These are phyloP conservation scores for Talaromyces sp. DNA, from an alignment of 2,329 filamentous ascomycete genomes.

Conservation along the genomic window DNA sequence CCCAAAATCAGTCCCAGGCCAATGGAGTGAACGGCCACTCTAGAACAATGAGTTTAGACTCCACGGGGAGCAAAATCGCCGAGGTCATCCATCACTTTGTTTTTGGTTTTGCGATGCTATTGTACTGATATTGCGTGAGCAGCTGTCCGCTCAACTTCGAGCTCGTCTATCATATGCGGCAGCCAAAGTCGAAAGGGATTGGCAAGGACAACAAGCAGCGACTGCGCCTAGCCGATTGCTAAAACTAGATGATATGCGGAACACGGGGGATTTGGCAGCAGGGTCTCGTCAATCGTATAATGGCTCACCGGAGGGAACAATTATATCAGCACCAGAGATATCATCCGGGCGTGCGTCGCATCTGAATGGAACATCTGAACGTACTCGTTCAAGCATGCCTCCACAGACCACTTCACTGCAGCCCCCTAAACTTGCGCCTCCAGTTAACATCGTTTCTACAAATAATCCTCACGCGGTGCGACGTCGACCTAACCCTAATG, in stretches of 20 bases:
- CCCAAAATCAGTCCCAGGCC: slow-evolving; percentile 24
- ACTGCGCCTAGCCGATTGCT: slow-evolving; percentile 51
- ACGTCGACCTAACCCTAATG: slow-evolving; percentile 35
- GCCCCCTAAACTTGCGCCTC: slow-evolving; percentile 37
- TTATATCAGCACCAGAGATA: slow-evolving; percentile 18
- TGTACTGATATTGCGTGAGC: slow-evolving; percentile 18
- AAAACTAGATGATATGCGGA: slow-evolving; percentile 22
- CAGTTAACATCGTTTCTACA: slow-evolving; percentile 35
- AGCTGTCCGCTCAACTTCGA: slow-evolving; percentile 74
- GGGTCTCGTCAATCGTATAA: slow-evolving; percentile 16
- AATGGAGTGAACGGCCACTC: slow-evolving; percentile 48
- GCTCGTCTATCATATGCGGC: slow-evolving; percentile 87
- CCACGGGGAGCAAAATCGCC: slow-evolving; percentile 65
- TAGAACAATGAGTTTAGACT: slow-evolving; percentile 66
- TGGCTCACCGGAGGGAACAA: slow-evolving; percentile 19
- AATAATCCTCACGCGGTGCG: slow-evolving; percentile 25
- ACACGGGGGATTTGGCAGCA: neutral
- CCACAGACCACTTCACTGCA: slow-evolving; percentile 12
- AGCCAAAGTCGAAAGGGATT: slow-evolving; percentile 86
- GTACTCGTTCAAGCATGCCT: neutral
- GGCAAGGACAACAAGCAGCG: slow-evolving; percentile 63
- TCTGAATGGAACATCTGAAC: slow-evolving; percentile 1
- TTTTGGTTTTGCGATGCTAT: slow-evolving; percentile 13
- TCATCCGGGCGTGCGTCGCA: slow-evolving; percentile 11
- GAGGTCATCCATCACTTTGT: slow-evolving; percentile 56